phyloP scores from a whole-genome alignment of 2,329 filamentous ascomycete species.

The Aspergillus sp. region DNA sequence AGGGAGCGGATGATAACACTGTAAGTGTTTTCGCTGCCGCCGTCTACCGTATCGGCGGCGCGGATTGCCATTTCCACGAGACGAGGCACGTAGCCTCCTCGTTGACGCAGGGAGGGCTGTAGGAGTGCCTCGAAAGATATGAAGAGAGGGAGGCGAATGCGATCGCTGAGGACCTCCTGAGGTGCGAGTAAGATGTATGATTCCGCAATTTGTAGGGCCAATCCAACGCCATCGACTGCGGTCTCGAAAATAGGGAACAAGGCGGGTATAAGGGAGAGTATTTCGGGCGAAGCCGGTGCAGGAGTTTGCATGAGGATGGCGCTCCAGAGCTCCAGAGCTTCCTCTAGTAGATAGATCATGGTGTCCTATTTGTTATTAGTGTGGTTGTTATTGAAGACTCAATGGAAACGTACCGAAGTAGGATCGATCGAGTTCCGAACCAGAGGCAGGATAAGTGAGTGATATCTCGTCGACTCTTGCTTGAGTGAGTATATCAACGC shows the following conservation, averaged over 20 bases:
- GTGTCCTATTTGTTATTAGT: conserved; percentile 47
- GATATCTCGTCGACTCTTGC: conserved; percentile 72
- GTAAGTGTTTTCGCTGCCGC: conserved; percentile 55
- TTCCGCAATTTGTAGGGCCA: conserved; percentile 65
- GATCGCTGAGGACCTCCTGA: conserved; percentile 43
- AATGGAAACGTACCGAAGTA: conserved; percentile 56
- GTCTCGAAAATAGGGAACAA: conserved; percentile 67
- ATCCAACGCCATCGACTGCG: conserved; percentile 62
- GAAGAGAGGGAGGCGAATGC: conserved; percentile 37
- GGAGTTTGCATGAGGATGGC: conserved; percentile 68
- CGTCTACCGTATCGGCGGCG: conserved; percentile 62
- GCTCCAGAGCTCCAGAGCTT: conserved; percentile 86
- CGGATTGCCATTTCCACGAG: conserved; percentile 66
- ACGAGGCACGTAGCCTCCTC: conserved; percentile 42
- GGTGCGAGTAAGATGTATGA: conserved; percentile 69
- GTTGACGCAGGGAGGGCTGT: conserved; percentile 37
- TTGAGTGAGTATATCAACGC: conserved; percentile 86
- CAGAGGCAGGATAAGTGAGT: conserved; percentile 76
- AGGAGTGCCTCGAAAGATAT: conserved; percentile 42
- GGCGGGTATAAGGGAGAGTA: conserved; percentile 63
- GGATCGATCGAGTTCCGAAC: conserved; percentile 77
- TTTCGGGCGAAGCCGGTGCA: conserved; percentile 57
- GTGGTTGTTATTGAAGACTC: background rate
- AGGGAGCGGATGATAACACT: conserved; percentile 66
- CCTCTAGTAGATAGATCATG: conserved; percentile 82